Conservation (phyloP, 768 basidiomycete species). For the Kondoa malvinella region DNA sequence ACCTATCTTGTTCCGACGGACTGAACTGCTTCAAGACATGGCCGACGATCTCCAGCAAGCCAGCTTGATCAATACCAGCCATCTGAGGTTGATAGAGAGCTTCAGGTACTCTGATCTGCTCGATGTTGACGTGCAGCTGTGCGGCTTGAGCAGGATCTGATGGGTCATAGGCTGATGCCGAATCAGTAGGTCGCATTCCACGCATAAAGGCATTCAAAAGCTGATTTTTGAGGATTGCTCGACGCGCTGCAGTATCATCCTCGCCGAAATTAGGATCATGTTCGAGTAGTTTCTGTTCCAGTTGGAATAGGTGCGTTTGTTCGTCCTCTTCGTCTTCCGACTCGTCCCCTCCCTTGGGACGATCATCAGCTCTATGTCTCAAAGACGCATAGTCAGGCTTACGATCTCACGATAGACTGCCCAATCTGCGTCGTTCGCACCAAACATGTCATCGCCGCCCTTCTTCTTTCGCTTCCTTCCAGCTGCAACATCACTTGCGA, state of each 20-base stretch:
- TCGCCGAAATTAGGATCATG: slow-evolving; percentile 70
- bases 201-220: slow-evolving; percentile 62
- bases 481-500: slow-evolving; percentile 65
- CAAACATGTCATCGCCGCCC: slow-evolving; percentile 77
- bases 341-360: slow-evolving; percentile 35
- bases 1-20: slow-evolving; percentile 47
- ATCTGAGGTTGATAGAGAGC: slow-evolving; percentile 83
- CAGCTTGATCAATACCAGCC: slow-evolving; percentile 87
- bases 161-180: slow-evolving; percentile 45
- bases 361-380: not conserved
- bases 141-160: slow-evolving; percentile 41
- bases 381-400: slow-evolving; percentile 24
- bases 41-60: slow-evolving; percentile 78
- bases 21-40: slow-evolving; percentile 59
- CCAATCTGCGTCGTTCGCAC: slow-evolving; percentile 91
- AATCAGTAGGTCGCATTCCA: slow-evolving; percentile 28
- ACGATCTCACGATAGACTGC: slow-evolving; percentile 94
- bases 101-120: slow-evolving; percentile 79
- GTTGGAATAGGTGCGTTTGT: slow-evolving; percentile 45
- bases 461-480: slow-evolving; percentile 62
- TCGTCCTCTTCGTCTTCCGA: slow-evolving; percentile 86
- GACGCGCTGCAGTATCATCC: slow-evolving; percentile 64
- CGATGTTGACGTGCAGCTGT: slow-evolving; percentile 73
- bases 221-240: slow-evolving; percentile 60
- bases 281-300: slow-evolving; percentile 65